Percentiles rank a stretch among this genome's conserved stretches.
These are phyloP conservation scores for Dovyalis caffra DNA, from an alignment of 345 rosid genomes.

Conservation along the genomic window DNA sequence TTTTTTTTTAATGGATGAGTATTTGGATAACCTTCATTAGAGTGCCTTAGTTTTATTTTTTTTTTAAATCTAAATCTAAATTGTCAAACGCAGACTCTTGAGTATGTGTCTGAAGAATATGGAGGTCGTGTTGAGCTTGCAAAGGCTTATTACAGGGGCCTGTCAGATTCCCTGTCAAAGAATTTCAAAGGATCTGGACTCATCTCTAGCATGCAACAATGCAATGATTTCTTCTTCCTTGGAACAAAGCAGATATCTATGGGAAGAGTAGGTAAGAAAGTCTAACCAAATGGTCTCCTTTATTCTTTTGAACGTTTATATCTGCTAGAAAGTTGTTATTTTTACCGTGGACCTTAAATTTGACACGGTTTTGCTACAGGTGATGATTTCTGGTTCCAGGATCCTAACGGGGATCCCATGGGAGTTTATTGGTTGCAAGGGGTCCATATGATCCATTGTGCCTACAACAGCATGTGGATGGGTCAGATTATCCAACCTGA, in stretches of 20 bases:
- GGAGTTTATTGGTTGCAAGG: constrained; percentile 94
- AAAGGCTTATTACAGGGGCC: constrained; percentile 62
- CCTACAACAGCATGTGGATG: constrained; percentile 94
- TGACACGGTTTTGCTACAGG: constrained; percentile 34
- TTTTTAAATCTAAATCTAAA: neutral
- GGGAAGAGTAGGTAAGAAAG: constrained; percentile 71
- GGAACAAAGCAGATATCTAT: constrained; percentile 78
- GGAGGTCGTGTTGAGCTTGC: constrained; percentile 86
- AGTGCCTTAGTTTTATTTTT: neutral
- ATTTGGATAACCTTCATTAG: neutral
- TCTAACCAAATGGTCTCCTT: neutral
- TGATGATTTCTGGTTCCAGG: constrained; percentile 95
- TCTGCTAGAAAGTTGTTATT: neutral
- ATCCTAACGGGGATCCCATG: constrained; percentile 84
- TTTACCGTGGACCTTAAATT: neutral
- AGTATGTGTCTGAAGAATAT: constrained; percentile 64
- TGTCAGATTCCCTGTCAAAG: constrained; percentile 58
- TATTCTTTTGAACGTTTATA: neutral
- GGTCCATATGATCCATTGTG: constrained; percentile 84
- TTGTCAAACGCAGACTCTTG: constrained; percentile 45
- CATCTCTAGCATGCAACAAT: constrained; percentile 86
- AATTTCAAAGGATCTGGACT: constrained; percentile 77
- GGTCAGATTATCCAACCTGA: constrained; percentile 88
- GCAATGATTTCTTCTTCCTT: constrained; percentile 88
- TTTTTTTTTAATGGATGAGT: neutral